A percentile compares a stretch with the other conserved stretches of the same genome.
Evolutionary conservation across 2,329 filamentous ascomycete genomes (phyloP).

Genomic region (Aureobasidium namibiae): DNA sequence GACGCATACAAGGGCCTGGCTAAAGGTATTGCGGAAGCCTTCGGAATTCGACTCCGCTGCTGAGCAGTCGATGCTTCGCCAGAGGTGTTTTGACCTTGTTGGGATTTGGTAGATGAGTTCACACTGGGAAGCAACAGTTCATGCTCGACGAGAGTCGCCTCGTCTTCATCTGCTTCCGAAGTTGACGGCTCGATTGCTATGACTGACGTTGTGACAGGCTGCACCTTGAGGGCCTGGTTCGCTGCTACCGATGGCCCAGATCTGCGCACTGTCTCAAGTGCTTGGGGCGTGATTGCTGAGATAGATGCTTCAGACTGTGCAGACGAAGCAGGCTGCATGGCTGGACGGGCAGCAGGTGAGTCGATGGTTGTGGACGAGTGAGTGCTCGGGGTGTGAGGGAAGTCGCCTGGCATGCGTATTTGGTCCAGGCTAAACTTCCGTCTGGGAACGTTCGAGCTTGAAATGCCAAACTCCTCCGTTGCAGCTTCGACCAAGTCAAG

Average conservation of each 20-base stretch:
- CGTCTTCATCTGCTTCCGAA: background rate
- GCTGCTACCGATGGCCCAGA: background rate
- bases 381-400: background rate
- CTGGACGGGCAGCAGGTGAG: background rate
- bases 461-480: slow-evolving; percentile 27
- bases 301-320: background rate
- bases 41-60: background rate
- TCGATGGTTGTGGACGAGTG: too few species aligned
- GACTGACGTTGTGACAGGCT: background rate
- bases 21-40: background rate
- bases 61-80: background rate
- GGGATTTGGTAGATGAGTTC: background rate
- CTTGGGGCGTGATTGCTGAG: background rate
- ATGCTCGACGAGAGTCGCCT: background rate
- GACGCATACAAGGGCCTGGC: background rate
- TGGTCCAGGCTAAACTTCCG: background rate
- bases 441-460: background rate
- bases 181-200: background rate
- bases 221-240: background rate
- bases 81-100: background rate
- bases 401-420: background rate
- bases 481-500: slow-evolving; percentile 29
- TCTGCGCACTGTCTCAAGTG: background rate
- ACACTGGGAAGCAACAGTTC: background rate
- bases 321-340: background rate